Evolutionary conservation across 441 rosid genomes (phyloP).

Genomic region (Brassica balearica): DNA sequence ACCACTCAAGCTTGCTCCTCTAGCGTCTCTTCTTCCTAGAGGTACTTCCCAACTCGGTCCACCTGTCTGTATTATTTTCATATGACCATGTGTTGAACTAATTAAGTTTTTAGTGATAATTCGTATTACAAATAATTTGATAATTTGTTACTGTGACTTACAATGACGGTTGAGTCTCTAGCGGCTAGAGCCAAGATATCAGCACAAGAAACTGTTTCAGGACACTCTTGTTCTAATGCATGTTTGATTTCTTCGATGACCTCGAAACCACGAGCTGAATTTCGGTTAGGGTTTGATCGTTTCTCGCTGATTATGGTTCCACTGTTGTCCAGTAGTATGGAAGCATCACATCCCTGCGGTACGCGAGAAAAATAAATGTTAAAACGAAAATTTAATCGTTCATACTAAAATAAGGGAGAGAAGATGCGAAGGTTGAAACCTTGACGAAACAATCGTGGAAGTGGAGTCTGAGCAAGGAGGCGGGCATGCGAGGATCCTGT

Average conservation of each 20-base stretch:
- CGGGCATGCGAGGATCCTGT: conserved; percentile 76
- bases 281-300: conserved; percentile 68
- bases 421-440: conserved; percentile 30
- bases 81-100: background rate
- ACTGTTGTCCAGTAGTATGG: conserved; percentile 68
- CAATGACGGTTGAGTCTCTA: conserved; percentile 83
- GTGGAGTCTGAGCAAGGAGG: conserved; percentile 83
- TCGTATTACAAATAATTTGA: background rate
- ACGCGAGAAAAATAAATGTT: background rate
- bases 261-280: conserved; percentile 86
- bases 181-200: conserved; percentile 80
- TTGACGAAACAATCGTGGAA: conserved; percentile 92
- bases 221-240: conserved; percentile 76
- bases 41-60: conserved; percentile 91
- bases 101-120: background rate
- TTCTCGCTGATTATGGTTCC: conserved; percentile 68
- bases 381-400: background rate
- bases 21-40: conserved; percentile 81
- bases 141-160: conserved; percentile 39
- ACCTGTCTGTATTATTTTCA: conserved; percentile 54
- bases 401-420: background rate
- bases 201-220: conserved; percentile 79
- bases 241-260: conserved; percentile 72
- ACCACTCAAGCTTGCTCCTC: conserved; percentile 79
- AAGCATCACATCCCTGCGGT: conserved; percentile 84